These are phyloP conservation scores for Claviceps sp. DNA, from an alignment of 2,329 filamentous ascomycete genomes.

Conservation along the genomic window DNA sequence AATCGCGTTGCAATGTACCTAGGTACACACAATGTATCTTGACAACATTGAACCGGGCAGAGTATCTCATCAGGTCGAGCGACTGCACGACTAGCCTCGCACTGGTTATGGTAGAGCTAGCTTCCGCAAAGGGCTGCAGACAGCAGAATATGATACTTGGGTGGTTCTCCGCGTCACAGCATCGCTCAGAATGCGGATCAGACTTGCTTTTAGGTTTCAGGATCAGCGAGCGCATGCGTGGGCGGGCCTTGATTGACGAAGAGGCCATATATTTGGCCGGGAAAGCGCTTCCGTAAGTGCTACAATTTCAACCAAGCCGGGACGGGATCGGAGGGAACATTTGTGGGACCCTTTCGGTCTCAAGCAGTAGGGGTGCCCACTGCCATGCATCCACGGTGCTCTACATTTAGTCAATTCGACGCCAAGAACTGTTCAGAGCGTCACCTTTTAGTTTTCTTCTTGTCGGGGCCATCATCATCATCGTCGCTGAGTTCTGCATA, in stretches of 20 bases:
- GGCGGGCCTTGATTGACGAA: too few species aligned
- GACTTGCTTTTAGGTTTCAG: background rate
- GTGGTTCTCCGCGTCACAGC: too few species aligned
- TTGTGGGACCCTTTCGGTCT: background rate
- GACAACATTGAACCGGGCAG: too few species aligned
- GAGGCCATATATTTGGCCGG: too few species aligned
- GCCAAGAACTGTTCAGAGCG: background rate
- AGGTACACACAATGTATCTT: too few species aligned
- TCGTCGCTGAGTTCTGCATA: slow-evolving; percentile 85
- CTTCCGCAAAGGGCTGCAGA: background rate
- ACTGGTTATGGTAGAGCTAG: background rate
- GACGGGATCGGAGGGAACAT: background rate
- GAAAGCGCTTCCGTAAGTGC: too few species aligned
- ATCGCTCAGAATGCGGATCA: background rate
- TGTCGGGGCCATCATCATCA: slow-evolving; percentile 58
- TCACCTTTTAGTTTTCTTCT: slow-evolving; percentile 46
- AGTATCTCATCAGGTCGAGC: too few species aligned
- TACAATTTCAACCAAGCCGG: background rate
- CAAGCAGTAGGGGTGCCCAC: background rate
- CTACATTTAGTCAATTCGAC: background rate
- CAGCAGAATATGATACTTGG: background rate
- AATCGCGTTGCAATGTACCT: background rate
- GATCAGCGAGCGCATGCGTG: background rate
- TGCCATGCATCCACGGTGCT: background rate
- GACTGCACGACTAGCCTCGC: background rate